phyloP scores from a whole-genome alignment of 2,329 filamentous ascomycete species.

The Fusarium duplospermum region DNA sequence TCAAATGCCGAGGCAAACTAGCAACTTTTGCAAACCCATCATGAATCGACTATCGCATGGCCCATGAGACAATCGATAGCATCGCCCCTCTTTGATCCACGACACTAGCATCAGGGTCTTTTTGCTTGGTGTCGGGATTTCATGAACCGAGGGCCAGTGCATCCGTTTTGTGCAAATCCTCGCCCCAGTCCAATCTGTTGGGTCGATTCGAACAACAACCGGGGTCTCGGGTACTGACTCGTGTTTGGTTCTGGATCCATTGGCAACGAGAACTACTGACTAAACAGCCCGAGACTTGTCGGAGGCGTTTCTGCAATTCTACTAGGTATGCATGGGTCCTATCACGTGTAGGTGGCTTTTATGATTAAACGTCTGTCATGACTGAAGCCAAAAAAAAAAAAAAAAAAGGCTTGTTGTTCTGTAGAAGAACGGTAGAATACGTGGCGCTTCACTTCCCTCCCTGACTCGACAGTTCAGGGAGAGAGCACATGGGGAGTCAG shows the following conservation, averaged over 20 bases:
- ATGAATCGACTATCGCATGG: background rate
- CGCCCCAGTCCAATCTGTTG: background rate
- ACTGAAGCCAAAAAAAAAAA: background rate
- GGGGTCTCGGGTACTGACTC: background rate
- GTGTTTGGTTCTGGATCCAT: background rate
- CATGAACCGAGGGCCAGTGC: background rate
- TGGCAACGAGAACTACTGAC: background rate
- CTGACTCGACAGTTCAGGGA: background rate
- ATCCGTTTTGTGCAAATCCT: background rate
- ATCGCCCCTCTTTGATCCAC: background rate
- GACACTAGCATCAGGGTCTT: constrained; percentile 2
- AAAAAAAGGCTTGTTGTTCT: background rate
- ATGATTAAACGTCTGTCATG: background rate
- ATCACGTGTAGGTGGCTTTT: too few relatives aligned
- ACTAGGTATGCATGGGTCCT: background rate
- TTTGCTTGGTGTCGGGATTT: background rate
- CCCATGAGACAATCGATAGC: background rate
- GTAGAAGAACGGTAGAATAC: background rate
- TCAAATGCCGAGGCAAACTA: background rate
- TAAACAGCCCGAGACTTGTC: background rate
- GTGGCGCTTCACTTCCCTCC: background rate
- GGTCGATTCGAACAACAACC: background rate
- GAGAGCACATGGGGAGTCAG: background rate
- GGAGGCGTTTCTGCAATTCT: background rate
- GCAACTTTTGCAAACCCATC: background rate